These are phyloP conservation scores for Cytidiella melzeri DNA, from an alignment of 768 basidiomycete genomes.

Conservation along the genomic window DNA sequence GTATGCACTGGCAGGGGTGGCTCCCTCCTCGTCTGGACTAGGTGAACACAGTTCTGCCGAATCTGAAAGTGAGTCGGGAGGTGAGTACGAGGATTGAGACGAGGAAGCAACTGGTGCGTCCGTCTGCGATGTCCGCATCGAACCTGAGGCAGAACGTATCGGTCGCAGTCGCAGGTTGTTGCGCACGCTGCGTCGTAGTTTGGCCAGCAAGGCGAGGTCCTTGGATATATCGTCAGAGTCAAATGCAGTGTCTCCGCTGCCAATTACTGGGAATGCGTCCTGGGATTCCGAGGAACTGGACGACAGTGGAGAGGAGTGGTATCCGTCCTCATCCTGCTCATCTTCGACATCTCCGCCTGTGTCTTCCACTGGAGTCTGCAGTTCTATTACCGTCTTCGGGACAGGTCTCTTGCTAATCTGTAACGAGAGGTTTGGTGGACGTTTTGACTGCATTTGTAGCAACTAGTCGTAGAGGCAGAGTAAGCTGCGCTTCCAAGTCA, in stretches of 20 bases:
- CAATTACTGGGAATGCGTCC: constrained; percentile 16
- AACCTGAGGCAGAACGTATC: constrained; percentile 45
- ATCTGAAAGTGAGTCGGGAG: constrained; percentile 22
- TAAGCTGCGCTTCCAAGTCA: too few relatives aligned
- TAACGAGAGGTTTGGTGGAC: constrained; percentile 49
- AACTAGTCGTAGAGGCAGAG: too few relatives aligned
- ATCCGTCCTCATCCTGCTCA: constrained; percentile 27
- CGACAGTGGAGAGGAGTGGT: constrained; percentile 25
- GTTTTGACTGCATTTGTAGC: constrained; percentile 16
- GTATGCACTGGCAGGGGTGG: constrained; percentile 36
- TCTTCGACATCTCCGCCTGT: constrained; percentile 23
- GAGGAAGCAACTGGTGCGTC: constrained; percentile 12
- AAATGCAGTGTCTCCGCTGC: constrained; percentile 21
- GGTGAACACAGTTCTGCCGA: constrained; percentile 30
- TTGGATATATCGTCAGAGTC: constrained; percentile 55
- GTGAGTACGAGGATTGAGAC: constrained; percentile 21
- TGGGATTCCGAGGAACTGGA: constrained; percentile 26
- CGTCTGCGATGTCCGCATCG: constrained; percentile 14
- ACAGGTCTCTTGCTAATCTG: constrained; percentile 20
- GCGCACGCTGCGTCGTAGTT: constrained; percentile 65
- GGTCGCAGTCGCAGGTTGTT: constrained; percentile 76
- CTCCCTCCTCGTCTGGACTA: constrained; percentile 36
- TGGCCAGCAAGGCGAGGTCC: constrained; percentile 62
- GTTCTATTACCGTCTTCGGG: constrained; percentile 26
- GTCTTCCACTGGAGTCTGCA: constrained; percentile 30